phyloP scores from a whole-genome alignment of 768 basidiomycete genomes.

The Clavaria fumosa region DNA sequence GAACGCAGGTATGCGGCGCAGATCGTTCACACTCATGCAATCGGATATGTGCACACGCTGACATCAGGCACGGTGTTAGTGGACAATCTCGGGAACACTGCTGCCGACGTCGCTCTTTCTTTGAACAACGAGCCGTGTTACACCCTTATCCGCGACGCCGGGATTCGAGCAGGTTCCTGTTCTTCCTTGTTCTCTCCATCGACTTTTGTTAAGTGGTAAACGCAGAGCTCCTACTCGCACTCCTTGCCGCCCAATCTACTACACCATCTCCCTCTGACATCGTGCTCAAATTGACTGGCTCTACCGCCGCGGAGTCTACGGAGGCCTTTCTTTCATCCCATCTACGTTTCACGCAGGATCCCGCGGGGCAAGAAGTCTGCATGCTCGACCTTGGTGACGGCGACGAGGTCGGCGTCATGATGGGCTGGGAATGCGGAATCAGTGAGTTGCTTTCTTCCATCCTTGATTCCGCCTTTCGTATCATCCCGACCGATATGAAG shows the following conservation, averaged over 20 bases:
- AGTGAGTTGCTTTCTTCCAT: conserved; percentile 17
- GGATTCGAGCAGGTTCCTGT: conserved; percentile 67
- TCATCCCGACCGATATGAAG: not conserved
- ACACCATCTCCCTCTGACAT: conserved; percentile 20
- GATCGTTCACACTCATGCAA: not conserved
- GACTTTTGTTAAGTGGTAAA: conserved; percentile 4
- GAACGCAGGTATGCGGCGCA: conserved; percentile 53
- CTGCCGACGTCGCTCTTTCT: conserved; percentile 82
- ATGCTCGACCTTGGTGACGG: conserved; percentile 41
- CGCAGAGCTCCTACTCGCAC: conserved; percentile 57
- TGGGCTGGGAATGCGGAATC: conserved; percentile 91
- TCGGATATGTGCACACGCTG: not conserved
- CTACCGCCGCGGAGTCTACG: conserved; percentile 43
- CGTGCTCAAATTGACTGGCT: conserved; percentile 35
- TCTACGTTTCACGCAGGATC: conserved; percentile 54
- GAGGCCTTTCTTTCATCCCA: conserved; percentile 56
- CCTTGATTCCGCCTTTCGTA: not conserved
- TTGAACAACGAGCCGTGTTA: conserved; percentile 68
- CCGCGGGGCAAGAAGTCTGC: conserved; percentile 71
- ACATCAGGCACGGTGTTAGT: conserved; percentile 25
- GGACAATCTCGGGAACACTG: conserved; percentile 66
- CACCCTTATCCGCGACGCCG: conserved; percentile 74
- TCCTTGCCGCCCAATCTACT: conserved; percentile 36
- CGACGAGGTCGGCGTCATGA: conserved; percentile 97
- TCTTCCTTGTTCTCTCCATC: conserved; percentile 2